Evolutionary conservation across 805 yeast genomes (phyloP), one percentile per base, ranked within the genome.

Genomic region (Suhomyces emberorum): DNA sequence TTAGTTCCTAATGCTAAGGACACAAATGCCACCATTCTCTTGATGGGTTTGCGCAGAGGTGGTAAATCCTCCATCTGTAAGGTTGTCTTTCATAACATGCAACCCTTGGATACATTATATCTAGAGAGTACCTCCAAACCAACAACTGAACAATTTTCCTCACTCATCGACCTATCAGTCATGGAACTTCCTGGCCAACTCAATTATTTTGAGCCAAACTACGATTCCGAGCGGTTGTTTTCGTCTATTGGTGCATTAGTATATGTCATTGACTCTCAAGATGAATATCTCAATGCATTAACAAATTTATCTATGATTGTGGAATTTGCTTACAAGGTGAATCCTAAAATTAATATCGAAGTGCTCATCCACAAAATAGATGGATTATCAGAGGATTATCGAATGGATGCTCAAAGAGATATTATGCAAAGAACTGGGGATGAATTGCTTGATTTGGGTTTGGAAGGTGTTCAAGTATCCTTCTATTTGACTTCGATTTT

Each of bases 61-160:
- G 98, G 98, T 10, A 93, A 93, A 61, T 87, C 96, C 7, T 88
- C 97, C 3, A 93, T 93, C 21, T 82, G 96, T 52, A 88, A 91
- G 55, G 98, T 93, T 10, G 95, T 93, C 2, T 93, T 93, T 61
- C 96, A 91, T 59, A 85, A 87, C 55, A 88, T 93, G 95, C 95
- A 86, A 54, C 97, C 98, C 1, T 68, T 88, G 42, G 97, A 91
- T 52, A 89, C 98, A 0, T 61, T 91, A 30, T 91, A 91, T 52
- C 64, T 93, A 37, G 98, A 91, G 49, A 79, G 89, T 34, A 91
- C 98, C 0, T 76, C 95, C 2, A 84, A 81, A 51, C 96, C 96
- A 3, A 84, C 95, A 3, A 74, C 83, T 10, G 96, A 88, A 51
- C 84, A 77, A 51, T 85, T 88, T 55, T 75, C 81, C 32, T 86